Evolutionary conservation across 805 yeast species (phyloP).

Genomic region (Saccharomycopsis fibuligera): DNA sequence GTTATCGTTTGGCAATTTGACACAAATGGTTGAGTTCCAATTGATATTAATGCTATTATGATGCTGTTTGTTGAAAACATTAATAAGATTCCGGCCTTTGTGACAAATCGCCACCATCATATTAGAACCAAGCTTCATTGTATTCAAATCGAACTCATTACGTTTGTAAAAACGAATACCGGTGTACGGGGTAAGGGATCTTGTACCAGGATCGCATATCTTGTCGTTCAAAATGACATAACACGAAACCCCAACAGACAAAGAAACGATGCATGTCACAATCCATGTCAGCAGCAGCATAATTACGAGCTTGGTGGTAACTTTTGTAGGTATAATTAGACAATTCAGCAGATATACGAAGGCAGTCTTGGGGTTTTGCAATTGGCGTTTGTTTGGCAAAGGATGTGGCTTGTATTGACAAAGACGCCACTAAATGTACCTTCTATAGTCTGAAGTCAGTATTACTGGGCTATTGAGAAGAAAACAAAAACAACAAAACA

Average conservation of each 20-base stretch:
- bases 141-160: slow-evolving; percentile 3
- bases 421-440: too few species aligned
- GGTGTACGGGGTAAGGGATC: slow-evolving; percentile 9
- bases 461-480: too few species aligned
- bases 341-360: too few species aligned
- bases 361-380: too few species aligned
- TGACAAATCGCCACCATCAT: slow-evolving; percentile 12
- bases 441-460: too few species aligned
- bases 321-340: too few species aligned
- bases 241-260: neutral
- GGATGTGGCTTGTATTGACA: too few species aligned
- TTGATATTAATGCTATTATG: slow-evolving; percentile 8
- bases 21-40: slow-evolving; percentile 18
- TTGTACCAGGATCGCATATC: slow-evolving; percentile 17
- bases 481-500: too few species aligned
- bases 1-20: too few species aligned
- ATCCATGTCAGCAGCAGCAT: neutral
- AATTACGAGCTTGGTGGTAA: too few species aligned
- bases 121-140: neutral
- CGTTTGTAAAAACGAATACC: slow-evolving; percentile 16
- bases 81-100: slow-evolving; percentile 8
- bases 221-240: slow-evolving; percentile 15
- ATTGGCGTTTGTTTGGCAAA: too few species aligned
- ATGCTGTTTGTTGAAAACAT: slow-evolving; percentile 2
- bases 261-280: neutral